Conservation (phyloP, 441 rosid species). For the Cnidoscolus chayamansa region DNA sequence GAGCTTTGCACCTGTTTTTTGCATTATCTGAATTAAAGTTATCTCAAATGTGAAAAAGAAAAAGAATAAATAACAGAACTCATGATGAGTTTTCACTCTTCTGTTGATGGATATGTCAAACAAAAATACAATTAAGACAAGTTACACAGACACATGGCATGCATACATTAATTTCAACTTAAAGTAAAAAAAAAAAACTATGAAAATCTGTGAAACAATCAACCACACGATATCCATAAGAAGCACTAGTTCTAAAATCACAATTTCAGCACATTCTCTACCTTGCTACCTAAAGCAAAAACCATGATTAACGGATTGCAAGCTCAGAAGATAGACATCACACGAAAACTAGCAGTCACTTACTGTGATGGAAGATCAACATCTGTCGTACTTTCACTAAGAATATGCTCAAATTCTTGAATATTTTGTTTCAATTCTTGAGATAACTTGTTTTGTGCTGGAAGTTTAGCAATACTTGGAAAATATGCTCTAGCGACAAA, state of each 20-base stretch:
- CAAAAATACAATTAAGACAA: background rate
- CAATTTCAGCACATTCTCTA: background rate
- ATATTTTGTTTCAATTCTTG: constrained; percentile 79
- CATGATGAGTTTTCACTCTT: background rate
- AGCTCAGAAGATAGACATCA: constrained; percentile 6
- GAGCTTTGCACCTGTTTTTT: background rate
- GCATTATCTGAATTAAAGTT: background rate
- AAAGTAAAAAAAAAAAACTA: background rate
- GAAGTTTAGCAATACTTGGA: constrained; percentile 90
- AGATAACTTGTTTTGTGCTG: constrained; percentile 61
- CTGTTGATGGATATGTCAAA: background rate
- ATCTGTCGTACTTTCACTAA: constrained; percentile 80
- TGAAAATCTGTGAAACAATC: background rate
- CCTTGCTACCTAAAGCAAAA: background rate
- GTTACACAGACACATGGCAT: background rate
- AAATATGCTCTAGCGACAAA: constrained; percentile 94
- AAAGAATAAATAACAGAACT: background rate
- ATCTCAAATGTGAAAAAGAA: background rate
- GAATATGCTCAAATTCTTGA: constrained; percentile 84
- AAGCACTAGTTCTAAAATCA: background rate
- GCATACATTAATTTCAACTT: background rate
- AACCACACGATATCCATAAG: background rate
- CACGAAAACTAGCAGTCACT: constrained; percentile 36
- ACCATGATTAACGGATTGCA: constrained; percentile 1
- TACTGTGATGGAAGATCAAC: constrained; percentile 79